These are phyloP conservation scores for Floccularia luteovirens DNA, from an alignment of 768 basidiomycete genomes.

Conservation along the genomic window DNA sequence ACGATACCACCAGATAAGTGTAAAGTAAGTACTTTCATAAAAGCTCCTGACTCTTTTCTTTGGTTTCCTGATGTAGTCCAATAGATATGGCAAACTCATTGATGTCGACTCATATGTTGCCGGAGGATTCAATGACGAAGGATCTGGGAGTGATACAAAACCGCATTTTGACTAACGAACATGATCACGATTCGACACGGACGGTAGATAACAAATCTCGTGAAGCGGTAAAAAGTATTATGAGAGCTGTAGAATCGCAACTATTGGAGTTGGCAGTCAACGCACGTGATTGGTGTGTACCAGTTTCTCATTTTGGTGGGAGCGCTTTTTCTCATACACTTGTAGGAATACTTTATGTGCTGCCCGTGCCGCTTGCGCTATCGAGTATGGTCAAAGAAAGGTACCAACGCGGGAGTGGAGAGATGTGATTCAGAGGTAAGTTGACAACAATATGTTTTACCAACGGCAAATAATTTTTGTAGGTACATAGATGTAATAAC, in stretches of 20 bases:
- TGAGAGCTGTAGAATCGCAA: constrained; percentile 36
- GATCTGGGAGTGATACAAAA: too few relatives aligned
- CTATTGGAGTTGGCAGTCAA: constrained; percentile 53
- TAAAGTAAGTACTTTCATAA: not conserved
- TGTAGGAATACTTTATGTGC: constrained; percentile 60
- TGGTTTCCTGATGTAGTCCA: not conserved
- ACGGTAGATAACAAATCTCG: constrained; percentile 29
- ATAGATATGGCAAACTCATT: constrained; percentile 49
- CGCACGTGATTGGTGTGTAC: constrained; percentile 55
- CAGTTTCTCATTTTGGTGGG: not conserved
- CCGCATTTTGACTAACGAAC: too few relatives aligned
- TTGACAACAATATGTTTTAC: not conserved
- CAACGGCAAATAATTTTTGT: not conserved
- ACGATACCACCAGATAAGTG: not conserved
- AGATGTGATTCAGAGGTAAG: constrained; percentile 49
- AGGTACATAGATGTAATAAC: not conserved
- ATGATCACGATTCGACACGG: too few relatives aligned
- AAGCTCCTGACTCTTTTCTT: too few relatives aligned
- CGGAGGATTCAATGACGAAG: constrained; percentile 31
- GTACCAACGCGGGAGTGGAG: constrained; percentile 45
- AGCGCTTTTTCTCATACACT: constrained; percentile 6
- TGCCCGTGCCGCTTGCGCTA: constrained; percentile 46
- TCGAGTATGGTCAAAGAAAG: constrained; percentile 46
- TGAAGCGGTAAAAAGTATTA: constrained; percentile 50
- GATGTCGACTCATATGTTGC: constrained; percentile 39